Evolutionary conservation across 371 early-diverging fungal species (phyloP).

Genomic region (Coemansia sp.): DNA sequence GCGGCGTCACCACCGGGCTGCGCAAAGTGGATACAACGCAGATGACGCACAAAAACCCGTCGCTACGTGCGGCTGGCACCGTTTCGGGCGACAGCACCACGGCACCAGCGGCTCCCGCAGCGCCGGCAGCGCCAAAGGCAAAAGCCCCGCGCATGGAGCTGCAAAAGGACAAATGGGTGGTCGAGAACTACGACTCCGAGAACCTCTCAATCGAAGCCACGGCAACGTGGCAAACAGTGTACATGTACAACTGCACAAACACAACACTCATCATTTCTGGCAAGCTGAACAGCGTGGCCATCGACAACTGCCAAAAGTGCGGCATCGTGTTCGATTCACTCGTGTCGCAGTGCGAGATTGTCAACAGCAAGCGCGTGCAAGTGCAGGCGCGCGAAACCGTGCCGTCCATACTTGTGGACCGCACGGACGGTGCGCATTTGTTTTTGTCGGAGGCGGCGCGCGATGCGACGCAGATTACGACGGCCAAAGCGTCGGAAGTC

Average conservation of each 20-base stretch:
- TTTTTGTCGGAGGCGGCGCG: constrained; percentile 75
- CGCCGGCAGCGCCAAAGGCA: neutral
- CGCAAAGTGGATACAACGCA: constrained; percentile 91
- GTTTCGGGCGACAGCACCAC: constrained; percentile 12
- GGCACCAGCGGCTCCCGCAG: neutral
- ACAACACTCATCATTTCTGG: constrained; percentile 86
- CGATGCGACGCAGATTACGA: constrained; percentile 76
- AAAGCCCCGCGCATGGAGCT: constrained; percentile 57
- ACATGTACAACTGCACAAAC: constrained; percentile 88
- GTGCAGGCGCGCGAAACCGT: constrained; percentile 82
- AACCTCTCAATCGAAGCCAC: constrained; percentile 71
- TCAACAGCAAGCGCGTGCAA: constrained; percentile 87
- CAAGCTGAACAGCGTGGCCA: constrained; percentile 87
- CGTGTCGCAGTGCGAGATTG: constrained; percentile 84
- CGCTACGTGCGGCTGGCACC: constrained; percentile 64
- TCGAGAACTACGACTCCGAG: constrained; percentile 70
- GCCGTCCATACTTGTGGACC: constrained; percentile 87
- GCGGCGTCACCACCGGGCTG: constrained; percentile 73
- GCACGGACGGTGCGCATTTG: constrained; percentile 88
- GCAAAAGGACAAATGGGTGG: constrained; percentile 91
- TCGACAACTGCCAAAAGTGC: constrained; percentile 84
- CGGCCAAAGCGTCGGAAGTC: constrained; percentile 85
- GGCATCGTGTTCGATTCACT: constrained; percentile 83
- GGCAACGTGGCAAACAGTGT: constrained; percentile 85
- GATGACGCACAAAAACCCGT: constrained; percentile 97